Evolutionary conservation across 2,329 filamentous ascomycete genomes (phyloP).

Genomic region (Cercospora zeina): DNA sequence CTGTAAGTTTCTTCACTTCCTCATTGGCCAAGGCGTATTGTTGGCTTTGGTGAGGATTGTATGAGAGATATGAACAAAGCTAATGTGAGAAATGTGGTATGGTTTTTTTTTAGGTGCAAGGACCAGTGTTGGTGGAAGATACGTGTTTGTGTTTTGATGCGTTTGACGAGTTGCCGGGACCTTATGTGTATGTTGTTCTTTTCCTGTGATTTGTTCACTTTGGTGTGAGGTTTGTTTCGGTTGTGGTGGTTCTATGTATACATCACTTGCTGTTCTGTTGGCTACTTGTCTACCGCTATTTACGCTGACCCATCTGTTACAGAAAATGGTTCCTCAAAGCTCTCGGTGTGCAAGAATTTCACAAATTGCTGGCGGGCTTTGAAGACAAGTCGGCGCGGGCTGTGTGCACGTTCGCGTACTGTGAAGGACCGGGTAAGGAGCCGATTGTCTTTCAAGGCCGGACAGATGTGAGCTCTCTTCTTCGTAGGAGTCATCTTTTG

Average conservation of each 20-base stretch:
- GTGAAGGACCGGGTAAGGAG: slow-evolving; percentile 77
- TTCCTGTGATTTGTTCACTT: neutral
- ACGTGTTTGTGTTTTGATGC: slow-evolving; percentile 93
- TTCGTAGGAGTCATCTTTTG: neutral
- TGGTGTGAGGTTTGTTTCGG: too few species aligned
- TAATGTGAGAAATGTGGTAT: slow-evolving; percentile 49
- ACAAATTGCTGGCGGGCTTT: slow-evolving; percentile 86
- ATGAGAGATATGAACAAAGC: neutral
- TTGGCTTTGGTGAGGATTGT: neutral
- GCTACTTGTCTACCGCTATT: neutral
- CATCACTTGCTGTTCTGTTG: neutral
- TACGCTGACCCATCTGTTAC: slow-evolving; percentile 12
- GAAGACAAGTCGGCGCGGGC: slow-evolving; percentile 88
- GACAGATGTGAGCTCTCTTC: slow-evolving; percentile 63
- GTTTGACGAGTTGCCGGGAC: slow-evolving; percentile 84
- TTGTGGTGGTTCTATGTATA: neutral
- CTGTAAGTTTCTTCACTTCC: slow-evolving; percentile 52
- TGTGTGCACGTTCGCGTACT: slow-evolving; percentile 95
- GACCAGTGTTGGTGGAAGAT: slow-evolving; percentile 92
- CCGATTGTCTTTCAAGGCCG: slow-evolving; percentile 88
- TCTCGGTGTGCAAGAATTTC: slow-evolving; percentile 80
- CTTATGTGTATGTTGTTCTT: slow-evolving; percentile 74
- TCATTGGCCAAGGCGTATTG: too few species aligned
- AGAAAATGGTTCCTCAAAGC: slow-evolving; percentile 93
- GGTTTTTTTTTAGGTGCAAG: slow-evolving; percentile 55